phyloP scores from a whole-genome alignment of 2,329 filamentous ascomycete species.

The Nemania sp. region DNA sequence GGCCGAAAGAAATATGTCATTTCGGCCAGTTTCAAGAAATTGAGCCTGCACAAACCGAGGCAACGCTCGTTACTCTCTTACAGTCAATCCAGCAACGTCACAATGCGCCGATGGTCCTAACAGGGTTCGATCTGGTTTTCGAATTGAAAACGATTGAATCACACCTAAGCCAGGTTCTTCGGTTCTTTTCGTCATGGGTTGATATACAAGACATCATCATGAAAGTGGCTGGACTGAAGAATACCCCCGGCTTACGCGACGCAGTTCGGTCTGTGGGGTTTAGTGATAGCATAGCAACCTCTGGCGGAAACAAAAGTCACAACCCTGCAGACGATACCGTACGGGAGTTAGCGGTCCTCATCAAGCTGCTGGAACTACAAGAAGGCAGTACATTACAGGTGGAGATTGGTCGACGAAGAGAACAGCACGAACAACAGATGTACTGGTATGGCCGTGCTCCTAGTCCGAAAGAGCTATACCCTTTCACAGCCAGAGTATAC shows the following conservation, averaged over 20 bases:
- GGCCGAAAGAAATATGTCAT: slow-evolving; percentile 7
- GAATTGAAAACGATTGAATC: slow-evolving; percentile 14
- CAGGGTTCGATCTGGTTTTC: slow-evolving; percentile 17
- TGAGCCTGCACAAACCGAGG: slow-evolving; percentile 11
- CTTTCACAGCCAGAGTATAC: slow-evolving; percentile 16
- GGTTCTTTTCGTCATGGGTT: slow-evolving; percentile 21
- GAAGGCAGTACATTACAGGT: slow-evolving; percentile 5
- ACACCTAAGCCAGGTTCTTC: slow-evolving; percentile 9
- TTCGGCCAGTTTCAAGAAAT: slow-evolving; percentile 16
- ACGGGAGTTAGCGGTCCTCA: slow-evolving; percentile 12
- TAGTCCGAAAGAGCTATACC: slow-evolving; percentile 14
- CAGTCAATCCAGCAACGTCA: slow-evolving; percentile 2
- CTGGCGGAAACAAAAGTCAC: slow-evolving; percentile 8
- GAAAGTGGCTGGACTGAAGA: background rate
- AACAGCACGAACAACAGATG: background rate
- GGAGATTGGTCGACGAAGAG: background rate
- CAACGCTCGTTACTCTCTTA: slow-evolving; percentile 7
- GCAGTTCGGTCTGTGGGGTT: slow-evolving; percentile 21
- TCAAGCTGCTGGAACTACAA: slow-evolving; percentile 2
- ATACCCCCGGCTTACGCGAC: slow-evolving; percentile 7
- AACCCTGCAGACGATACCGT: slow-evolving; percentile 21
- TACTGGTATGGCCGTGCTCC: slow-evolving; percentile 8
- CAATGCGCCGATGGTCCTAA: slow-evolving; percentile 4
- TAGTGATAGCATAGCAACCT: background rate
- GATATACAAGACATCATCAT: slow-evolving; percentile 18